These are phyloP conservation scores for Syzygium jambos DNA, from an alignment of 345 rosid species.

Conservation along the genomic window DNA sequence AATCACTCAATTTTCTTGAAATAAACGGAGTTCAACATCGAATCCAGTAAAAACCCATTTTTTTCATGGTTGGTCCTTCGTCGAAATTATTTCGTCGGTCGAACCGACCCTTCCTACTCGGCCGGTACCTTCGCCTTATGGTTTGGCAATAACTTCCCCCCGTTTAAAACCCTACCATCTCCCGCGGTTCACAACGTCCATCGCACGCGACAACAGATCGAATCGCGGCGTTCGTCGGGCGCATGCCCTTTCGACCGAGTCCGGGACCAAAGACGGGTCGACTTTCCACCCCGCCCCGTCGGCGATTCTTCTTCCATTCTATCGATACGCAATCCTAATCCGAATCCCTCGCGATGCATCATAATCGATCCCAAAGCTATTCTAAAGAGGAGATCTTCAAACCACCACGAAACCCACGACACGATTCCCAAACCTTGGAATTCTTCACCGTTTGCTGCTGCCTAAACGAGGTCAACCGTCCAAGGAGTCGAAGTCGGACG, in stretches of 20 bases:
- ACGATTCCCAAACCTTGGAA: neutral
- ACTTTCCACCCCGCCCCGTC: neutral
- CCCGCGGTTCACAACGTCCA: neutral
- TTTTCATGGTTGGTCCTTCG: neutral
- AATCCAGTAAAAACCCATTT: neutral
- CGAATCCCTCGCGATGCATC: neutral
- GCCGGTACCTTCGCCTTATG: neutral
- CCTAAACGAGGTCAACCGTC: neutral
- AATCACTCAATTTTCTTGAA: fast-evolving
- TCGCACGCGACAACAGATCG: fast-evolving
- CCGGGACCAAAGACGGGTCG: fast-evolving
- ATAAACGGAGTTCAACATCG: fast-evolving
- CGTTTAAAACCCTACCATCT: neutral
- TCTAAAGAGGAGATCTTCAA: neutral
- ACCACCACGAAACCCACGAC: neutral
- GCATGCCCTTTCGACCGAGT: fast-evolving
- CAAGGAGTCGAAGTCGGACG: neutral
- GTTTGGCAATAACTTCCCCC: fast-evolving
- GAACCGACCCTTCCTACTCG: neutral
- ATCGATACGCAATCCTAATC: neutral
- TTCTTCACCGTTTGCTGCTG: neutral
- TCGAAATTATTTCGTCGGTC: fast-evolving
- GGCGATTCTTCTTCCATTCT: neutral
- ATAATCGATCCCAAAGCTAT: neutral
- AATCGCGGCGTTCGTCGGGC: neutral